A percentile compares a stretch with the other conserved stretches of the same genome.
phyloP scores from a whole-genome alignment of 768 basidiomycete genomes.

The Krasilnikovozyma curviuscula region DNA sequence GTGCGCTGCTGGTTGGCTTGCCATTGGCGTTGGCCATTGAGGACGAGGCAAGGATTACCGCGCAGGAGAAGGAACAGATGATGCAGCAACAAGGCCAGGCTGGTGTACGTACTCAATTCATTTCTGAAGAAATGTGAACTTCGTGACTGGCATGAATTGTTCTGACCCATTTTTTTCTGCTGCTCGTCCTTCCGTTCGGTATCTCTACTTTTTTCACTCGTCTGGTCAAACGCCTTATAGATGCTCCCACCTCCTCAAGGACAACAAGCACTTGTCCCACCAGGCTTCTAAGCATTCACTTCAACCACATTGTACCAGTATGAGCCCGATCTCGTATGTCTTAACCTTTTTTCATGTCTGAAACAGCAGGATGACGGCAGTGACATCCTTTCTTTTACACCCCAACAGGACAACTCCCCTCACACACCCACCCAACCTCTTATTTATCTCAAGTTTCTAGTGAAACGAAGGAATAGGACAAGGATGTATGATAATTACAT shows the following conservation, averaged over 20 bases:
- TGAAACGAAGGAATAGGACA: no score
- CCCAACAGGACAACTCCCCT: no score
- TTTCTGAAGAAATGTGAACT: background rate
- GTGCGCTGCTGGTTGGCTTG: constrained; percentile 76
- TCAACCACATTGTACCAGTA: no score
- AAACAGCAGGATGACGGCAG: no score
- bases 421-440: no score
- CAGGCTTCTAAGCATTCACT: constrained; percentile 48
- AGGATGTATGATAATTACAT: no score
- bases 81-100: constrained; percentile 85
- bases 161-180: background rate
- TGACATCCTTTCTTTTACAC: no score
- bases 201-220: background rate
- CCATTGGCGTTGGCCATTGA: constrained; percentile 84
- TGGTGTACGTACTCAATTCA: constrained; percentile 38
- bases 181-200: background rate
- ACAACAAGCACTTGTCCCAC: constrained; percentile 42
- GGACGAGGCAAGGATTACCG: constrained; percentile 84
- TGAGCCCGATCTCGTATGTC: no score
- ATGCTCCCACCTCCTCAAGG: constrained; percentile 48
- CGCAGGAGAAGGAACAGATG: constrained; percentile 82
- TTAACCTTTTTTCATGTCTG: no score
- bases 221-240: constrained; percentile 26
- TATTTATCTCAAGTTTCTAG: no score
- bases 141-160: background rate